Percentiles rank a stretch among this genome's conserved stretches.
These are phyloP conservation scores for Plantago coronopus DNA, from an alignment of 305 asterid genomes.

Conservation along the genomic window DNA sequence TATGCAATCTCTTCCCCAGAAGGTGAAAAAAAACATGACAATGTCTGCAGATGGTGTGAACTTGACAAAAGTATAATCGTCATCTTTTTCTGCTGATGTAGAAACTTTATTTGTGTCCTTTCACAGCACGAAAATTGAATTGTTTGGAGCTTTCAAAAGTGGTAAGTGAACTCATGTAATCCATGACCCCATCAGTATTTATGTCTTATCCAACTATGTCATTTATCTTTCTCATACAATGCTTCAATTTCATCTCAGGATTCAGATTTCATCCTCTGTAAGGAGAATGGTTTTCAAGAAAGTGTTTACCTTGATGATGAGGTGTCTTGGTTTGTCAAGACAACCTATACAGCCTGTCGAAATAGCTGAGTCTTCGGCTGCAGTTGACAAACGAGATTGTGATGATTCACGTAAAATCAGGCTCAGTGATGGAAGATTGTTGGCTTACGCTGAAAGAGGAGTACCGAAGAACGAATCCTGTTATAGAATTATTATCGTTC, in stretches of 20 bases:
- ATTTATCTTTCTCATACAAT: neutral
- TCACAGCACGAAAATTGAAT: neutral
- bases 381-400: slow-evolving; percentile 18
- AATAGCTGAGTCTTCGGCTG: slow-evolving; percentile 29
- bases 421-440: slow-evolving; percentile 75
- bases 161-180: too few species aligned
- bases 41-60: neutral
- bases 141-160: neutral
- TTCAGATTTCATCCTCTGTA: slow-evolving; percentile 1
- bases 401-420: slow-evolving; percentile 36
- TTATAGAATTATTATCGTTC: slow-evolving; percentile 64
- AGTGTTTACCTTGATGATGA: slow-evolving; percentile 56
- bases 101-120: neutral
- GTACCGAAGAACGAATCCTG: slow-evolving; percentile 60
- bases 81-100: neutral
- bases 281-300: slow-evolving; percentile 69
- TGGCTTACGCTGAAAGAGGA: slow-evolving; percentile 84
- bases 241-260: neutral
- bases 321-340: slow-evolving; percentile 68
- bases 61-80: neutral
- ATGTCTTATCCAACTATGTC: neutral
- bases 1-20: neutral
- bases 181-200: neutral
- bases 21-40: neutral
- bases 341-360: slow-evolving; percentile 43